These are phyloP conservation scores for Puccinia hordei DNA, from an alignment of 1,284 basidiomycete genomes.

Conservation along the genomic window DNA sequence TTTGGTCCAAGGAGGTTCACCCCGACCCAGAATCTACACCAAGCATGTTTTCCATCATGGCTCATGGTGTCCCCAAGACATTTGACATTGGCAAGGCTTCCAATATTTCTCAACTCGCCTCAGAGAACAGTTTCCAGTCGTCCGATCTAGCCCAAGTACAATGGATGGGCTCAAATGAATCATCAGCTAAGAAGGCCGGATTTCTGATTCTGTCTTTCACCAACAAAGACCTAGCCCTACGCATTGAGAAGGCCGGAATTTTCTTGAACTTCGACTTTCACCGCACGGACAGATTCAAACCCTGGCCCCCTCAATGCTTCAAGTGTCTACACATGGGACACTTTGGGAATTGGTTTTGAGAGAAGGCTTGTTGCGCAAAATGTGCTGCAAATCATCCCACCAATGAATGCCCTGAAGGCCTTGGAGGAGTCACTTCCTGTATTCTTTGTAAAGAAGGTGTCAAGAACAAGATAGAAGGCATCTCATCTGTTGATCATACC, in stretches of 20 bases:
- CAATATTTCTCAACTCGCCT: neutral
- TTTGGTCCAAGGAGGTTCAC: conserved; percentile 26
- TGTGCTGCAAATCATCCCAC: conserved; percentile 3
- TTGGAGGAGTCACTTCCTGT: neutral
- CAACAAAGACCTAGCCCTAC: neutral
- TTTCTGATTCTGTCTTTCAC: neutral
- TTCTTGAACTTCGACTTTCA: neutral
- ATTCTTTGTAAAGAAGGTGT: neutral
- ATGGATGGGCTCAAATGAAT: neutral
- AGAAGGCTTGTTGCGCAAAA: neutral
- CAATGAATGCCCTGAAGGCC: conserved; percentile 13
- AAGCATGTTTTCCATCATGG: neutral
- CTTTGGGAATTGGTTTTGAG: neutral
- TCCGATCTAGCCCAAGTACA: neutral
- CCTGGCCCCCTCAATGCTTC: neutral
- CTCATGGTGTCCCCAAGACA: neutral
- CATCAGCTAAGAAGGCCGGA: neutral
- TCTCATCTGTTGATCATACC: neutral
- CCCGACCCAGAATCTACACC: neutral
- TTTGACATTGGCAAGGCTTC: neutral
- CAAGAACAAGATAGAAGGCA: neutral
- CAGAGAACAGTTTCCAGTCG: neutral
- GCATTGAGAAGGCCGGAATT: neutral
- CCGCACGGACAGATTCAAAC: neutral
- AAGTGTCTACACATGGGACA: conserved; percentile 18